Percentiles rank a stretch among this genome's conserved stretches.
phyloP scores from a whole-genome alignment of 257 asterid species.

The Forsythia viridissima region DNA sequence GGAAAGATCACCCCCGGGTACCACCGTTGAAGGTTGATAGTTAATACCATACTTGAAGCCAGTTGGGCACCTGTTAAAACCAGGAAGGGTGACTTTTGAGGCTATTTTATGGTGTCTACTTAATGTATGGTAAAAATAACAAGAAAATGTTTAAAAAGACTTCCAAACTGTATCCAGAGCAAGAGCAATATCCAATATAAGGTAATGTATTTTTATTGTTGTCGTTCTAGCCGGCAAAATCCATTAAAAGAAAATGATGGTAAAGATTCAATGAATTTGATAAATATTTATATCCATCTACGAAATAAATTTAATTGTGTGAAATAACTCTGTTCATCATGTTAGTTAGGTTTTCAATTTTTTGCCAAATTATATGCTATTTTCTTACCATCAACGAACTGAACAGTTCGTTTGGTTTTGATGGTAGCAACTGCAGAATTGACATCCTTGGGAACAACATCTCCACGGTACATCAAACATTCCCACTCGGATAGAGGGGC shows the following conservation, averaged over 20 bases:
- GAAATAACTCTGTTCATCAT: not conserved
- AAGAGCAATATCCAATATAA: not conserved
- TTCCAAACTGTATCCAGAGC: not conserved
- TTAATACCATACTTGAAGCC: conserved; percentile 11
- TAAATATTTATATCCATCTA: not conserved
- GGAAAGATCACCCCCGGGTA: conserved; percentile 14
- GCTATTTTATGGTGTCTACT: too few relatives aligned
- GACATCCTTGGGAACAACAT: conserved; percentile 20
- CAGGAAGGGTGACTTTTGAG: not conserved
- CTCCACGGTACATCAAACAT: conserved; percentile 20
- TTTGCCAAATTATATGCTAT: not conserved
- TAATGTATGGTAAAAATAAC: not conserved
- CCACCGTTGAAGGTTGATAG: conserved; percentile 14
- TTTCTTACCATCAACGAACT: conserved; percentile 12
- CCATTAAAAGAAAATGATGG: too few relatives aligned
- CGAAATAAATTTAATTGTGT: not conserved
- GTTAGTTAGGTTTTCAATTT: not conserved
- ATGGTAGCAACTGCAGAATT: conserved; percentile 15
- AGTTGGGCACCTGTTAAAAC: conserved; percentile 9
- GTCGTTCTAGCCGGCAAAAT: not conserved
- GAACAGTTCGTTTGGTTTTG: conserved; percentile 10
- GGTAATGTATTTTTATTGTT: not conserved
- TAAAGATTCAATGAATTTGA: not conserved
- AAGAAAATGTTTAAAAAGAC: not conserved
- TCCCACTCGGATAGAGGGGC: too few relatives aligned